phyloP scores from a whole-genome alignment of 441 rosid genomes.

The Erodium texanum region DNA sequence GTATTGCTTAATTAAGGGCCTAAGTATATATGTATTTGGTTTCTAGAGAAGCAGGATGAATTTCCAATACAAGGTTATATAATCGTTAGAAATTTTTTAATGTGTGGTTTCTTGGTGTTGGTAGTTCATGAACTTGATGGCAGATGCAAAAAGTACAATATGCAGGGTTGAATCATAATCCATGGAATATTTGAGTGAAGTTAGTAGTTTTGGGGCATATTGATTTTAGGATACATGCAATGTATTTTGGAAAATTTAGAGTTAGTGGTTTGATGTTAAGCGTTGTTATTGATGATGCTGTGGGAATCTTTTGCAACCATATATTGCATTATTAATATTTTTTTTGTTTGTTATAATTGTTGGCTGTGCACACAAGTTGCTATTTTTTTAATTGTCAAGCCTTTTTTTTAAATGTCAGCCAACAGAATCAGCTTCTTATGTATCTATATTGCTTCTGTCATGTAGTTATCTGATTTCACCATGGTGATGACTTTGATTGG shows the following conservation, averaged over 20 bases:
- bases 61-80: neutral
- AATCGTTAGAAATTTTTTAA: neutral
- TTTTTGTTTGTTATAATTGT: too few species aligned
- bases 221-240: too few species aligned
- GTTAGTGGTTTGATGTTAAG: slow-evolving; percentile 36
- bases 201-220: too few species aligned
- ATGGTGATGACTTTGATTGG: neutral
- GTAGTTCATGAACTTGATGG: neutral
- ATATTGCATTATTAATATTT: too few species aligned
- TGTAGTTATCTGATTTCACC: too few species aligned
- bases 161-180: too few species aligned
- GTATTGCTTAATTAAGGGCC: neutral
- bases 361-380: too few species aligned
- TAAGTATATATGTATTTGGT: neutral
- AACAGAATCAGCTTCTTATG: neutral
- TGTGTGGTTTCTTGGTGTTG: neutral
- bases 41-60: neutral
- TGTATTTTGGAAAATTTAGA: too few species aligned
- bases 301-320: slow-evolving; percentile 51
- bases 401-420: slow-evolving; percentile 30
- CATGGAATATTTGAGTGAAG: too few species aligned
- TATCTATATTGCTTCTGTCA: too few species aligned
- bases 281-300: slow-evolving; percentile 52
- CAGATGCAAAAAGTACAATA: neutral
- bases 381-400: slow-evolving; percentile 35